Percentiles rank a stretch among this genome's conserved stretches.
Evolutionary conservation across 1,284 basidiomycete genomes (phyloP).

Genomic region (Ceratobasidium sp.): DNA sequence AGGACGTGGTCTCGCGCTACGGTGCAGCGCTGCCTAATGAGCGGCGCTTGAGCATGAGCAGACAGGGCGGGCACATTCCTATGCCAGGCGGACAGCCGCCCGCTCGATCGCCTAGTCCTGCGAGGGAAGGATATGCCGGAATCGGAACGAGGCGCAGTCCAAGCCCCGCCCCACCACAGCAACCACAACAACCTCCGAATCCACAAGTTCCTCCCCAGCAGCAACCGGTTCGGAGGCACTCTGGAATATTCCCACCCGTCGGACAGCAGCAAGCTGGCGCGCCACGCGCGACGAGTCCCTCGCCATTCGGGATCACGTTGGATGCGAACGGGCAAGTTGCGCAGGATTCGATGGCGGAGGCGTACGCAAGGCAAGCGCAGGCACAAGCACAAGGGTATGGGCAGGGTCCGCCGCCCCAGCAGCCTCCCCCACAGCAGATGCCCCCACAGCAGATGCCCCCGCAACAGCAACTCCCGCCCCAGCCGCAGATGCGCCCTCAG

Average conservation of each 20-base stretch:
- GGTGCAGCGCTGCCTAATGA: slow-evolving; percentile 91
- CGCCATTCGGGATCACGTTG: slow-evolving; percentile 75
- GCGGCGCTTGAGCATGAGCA: slow-evolving; percentile 64
- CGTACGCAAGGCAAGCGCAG: slow-evolving; percentile 54
- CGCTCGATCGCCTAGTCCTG: slow-evolving; percentile 56
- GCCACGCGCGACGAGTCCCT: slow-evolving; percentile 56
- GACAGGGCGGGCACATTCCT: slow-evolving; percentile 51
- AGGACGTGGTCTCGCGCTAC: slow-evolving; percentile 82
- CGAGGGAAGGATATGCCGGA: slow-evolving; percentile 75
- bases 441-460: slow-evolving; percentile 51
- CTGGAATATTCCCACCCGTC: slow-evolving; percentile 20
- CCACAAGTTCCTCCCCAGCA: slow-evolving; percentile 51
- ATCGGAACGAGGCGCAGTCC: slow-evolving; percentile 75
- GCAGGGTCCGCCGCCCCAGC: slow-evolving; percentile 49
- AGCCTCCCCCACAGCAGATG: slow-evolving; percentile 53
- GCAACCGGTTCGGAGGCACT: slow-evolving; percentile 52
- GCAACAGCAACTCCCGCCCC: slow-evolving; percentile 51
- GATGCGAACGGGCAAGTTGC: slow-evolving; percentile 81
- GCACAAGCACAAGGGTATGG: slow-evolving; percentile 22
- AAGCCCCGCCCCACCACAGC: slow-evolving; percentile 60
- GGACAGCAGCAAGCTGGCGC: slow-evolving; percentile 48
- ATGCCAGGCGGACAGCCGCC: slow-evolving; percentile 50
- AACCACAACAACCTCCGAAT: slow-evolving; percentile 54
- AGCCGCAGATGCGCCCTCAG: slow-evolving; percentile 46
- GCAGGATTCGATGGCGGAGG: slow-evolving; percentile 80